phyloP scores from a whole-genome alignment of 176 grass and related monocot species.

The Hsuehochloa calcarea region DNA sequence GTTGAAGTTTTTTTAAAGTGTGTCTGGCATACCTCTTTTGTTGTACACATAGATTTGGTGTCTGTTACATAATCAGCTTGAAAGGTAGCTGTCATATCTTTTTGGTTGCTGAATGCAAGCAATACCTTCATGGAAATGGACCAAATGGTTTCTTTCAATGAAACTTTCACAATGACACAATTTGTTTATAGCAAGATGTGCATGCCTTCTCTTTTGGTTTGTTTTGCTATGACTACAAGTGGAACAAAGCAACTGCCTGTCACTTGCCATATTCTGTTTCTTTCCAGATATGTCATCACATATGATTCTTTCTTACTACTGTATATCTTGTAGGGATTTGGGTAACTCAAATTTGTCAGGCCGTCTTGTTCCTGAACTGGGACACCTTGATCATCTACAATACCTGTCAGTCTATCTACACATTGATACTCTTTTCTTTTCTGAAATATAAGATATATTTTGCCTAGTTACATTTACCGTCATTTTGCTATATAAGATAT shows the following conservation, averaged over 20 bases:
- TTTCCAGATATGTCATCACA: neutral
- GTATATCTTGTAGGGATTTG: conserved; percentile 55
- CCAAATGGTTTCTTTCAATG: neutral
- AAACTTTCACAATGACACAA: neutral
- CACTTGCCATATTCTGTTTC: neutral
- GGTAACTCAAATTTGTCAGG: conserved; percentile 83
- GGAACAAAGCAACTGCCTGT: neutral
- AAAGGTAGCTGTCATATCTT: neutral
- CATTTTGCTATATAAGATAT: neutral
- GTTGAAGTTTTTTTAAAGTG: neutral
- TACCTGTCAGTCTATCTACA: conserved; percentile 55
- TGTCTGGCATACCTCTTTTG: neutral
- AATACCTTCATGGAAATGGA: neutral
- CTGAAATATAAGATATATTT: neutral
- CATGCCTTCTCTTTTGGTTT: neutral
- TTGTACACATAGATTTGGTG: neutral
- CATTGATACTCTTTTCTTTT: neutral
- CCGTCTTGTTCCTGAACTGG: conserved; percentile 63
- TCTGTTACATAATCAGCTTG: neutral
- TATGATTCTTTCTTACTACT: neutral
- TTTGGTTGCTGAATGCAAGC: conserved; percentile 1
- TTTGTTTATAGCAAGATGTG: neutral
- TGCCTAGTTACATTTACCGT: neutral
- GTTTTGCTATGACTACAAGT: neutral
- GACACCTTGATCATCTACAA: conserved; percentile 65